These are phyloP conservation scores for Termitomyces sp. DNA, from an alignment of 768 basidiomycete genomes.

Conservation along the genomic window DNA sequence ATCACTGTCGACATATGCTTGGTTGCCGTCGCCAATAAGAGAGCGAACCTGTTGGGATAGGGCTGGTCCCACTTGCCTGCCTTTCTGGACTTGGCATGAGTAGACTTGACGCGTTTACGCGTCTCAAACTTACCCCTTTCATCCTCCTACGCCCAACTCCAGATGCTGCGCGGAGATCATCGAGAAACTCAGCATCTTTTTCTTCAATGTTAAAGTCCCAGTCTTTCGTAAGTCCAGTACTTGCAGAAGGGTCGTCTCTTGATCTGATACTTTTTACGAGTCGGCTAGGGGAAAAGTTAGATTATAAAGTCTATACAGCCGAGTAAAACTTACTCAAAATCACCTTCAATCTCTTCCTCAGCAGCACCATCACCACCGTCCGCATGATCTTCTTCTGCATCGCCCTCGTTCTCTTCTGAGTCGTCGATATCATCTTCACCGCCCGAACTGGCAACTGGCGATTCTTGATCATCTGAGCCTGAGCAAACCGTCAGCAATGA, in stretches of 20 bases:
- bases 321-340: conserved; percentile 43
- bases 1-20: conserved; percentile 74
- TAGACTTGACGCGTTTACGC: background rate
- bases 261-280: conserved; percentile 62
- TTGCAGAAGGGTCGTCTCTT: conserved; percentile 36
- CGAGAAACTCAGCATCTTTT: conserved; percentile 61
- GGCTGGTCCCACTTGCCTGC: conserved; percentile 40
- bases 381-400: conserved; percentile 11
- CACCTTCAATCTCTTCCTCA: conserved; percentile 49
- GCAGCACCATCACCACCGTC: conserved; percentile 21
- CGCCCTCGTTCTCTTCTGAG: conserved; percentile 7
- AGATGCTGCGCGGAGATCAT: conserved; percentile 69
- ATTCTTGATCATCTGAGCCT: conserved; percentile 1
- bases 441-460: conserved; percentile 8
- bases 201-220: conserved; percentile 76
- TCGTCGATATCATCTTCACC: conserved; percentile 5
- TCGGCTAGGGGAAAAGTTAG: conserved; percentile 35
- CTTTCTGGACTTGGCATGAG: conserved; percentile 28
- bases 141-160: conserved; percentile 57
- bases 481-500: background rate
- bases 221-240: conserved; percentile 47
- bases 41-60: conserved; percentile 68
- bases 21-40: conserved; percentile 82
- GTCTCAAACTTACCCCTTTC: conserved; percentile 32
- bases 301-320: background rate